These are phyloP conservation scores for Pythium aquatile DNA, from an alignment of 352 stramenopile genomes.

Conservation along the genomic window DNA sequence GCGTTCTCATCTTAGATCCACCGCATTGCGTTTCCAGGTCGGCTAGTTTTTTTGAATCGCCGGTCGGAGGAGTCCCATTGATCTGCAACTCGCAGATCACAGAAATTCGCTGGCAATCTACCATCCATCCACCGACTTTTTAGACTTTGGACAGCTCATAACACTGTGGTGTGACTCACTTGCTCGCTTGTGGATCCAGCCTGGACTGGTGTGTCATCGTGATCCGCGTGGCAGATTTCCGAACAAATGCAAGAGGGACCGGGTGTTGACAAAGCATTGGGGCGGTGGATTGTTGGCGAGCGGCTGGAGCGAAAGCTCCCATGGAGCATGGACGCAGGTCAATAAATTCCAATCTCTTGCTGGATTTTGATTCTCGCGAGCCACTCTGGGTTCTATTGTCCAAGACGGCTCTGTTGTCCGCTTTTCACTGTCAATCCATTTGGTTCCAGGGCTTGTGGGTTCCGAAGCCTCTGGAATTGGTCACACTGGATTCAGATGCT, in stretches of 20 bases:
- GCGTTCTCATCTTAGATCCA: background rate
- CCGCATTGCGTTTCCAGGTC: background rate
- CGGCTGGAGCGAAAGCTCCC: background rate
- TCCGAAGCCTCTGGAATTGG: background rate
- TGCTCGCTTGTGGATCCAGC: background rate
- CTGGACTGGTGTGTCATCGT: background rate
- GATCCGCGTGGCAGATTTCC: background rate
- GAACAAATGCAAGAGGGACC: background rate
- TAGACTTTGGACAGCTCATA: background rate
- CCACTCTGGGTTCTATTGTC: conserved; percentile 6
- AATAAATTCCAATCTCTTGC: background rate
- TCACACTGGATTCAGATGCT: conserved; percentile 2
- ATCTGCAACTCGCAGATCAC: background rate
- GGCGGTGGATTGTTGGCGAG: background rate
- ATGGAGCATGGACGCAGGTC: background rate
- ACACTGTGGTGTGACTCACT: conserved; percentile 1
- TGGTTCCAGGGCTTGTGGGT: background rate
- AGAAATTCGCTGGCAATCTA: background rate
- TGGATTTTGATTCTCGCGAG: background rate
- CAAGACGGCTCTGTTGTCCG: background rate
- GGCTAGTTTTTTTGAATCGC: background rate
- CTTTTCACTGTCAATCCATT: background rate
- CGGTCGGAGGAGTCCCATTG: background rate
- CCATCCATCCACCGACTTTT: background rate
- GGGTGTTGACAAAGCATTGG: background rate